Evolutionary conservation across 495 filamentous ascomycete species (phyloP).

Genomic region (Haplographium delicatum): DNA sequence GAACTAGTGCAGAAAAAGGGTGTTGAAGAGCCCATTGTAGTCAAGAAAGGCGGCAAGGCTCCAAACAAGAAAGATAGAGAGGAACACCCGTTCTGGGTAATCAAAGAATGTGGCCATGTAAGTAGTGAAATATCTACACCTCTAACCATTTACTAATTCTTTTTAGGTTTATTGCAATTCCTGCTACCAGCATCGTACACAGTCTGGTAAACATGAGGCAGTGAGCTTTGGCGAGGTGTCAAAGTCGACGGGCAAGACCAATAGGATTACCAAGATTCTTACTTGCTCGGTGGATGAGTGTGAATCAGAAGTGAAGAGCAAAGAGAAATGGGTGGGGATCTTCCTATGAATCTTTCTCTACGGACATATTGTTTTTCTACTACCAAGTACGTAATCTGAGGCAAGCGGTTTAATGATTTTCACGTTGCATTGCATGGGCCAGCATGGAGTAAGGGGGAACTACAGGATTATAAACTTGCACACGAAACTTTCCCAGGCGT

Average conservation of each 20-base stretch:
- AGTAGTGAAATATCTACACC: slow-evolving; percentile 26
- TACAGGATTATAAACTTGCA: neutral
- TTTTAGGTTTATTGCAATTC: slow-evolving; percentile 66
- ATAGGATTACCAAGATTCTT: slow-evolving; percentile 8
- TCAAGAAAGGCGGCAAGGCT: slow-evolving; percentile 21
- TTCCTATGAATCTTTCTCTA: slow-evolving; percentile 13
- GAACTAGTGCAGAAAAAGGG: slow-evolving; percentile 54
- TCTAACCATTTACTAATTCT: slow-evolving; percentile 3
- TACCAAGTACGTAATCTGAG: slow-evolving; percentile 8
- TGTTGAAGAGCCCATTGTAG: slow-evolving; percentile 40
- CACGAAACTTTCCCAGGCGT: neutral
- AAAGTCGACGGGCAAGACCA: neutral
- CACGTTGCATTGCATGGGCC: slow-evolving; percentile 6
- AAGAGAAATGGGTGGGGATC: slow-evolving; percentile 28
- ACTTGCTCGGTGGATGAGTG: slow-evolving; percentile 48
- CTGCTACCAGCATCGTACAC: slow-evolving; percentile 49
- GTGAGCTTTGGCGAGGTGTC: slow-evolving; percentile 37
- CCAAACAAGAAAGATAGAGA: slow-evolving; percentile 23
- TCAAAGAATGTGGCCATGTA: slow-evolving; percentile 73
- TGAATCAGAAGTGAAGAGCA: slow-evolving; percentile 25
- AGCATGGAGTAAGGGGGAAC: slow-evolving; percentile 17
- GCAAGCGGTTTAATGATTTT: slow-evolving; percentile 14
- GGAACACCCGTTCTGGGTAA: slow-evolving; percentile 65
- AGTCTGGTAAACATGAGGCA: slow-evolving; percentile 31
- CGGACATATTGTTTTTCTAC: neutral